Evolutionary conservation across 768 basidiomycete genomes (phyloP).

Genomic region (Auriscalpium vulgare): DNA sequence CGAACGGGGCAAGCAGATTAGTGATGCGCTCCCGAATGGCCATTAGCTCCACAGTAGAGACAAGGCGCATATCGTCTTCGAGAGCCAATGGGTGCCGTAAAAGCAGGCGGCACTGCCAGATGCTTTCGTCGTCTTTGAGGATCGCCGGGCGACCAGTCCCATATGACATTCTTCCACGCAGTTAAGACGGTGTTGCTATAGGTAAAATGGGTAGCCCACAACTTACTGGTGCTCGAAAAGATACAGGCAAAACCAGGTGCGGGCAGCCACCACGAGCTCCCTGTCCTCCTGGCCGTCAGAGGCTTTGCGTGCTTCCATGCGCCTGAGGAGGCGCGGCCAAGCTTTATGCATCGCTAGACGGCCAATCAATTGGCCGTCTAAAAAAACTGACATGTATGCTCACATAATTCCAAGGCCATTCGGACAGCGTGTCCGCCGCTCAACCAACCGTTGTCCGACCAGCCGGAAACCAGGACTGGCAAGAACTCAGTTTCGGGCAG

Average conservation of each 20-base stretch:
- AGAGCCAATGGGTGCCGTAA: conserved; percentile 84
- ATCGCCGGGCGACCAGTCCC: conserved; percentile 92
- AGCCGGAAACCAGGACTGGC: conserved; percentile 82
- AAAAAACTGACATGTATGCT: conserved; percentile 17
- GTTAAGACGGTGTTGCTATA: neutral
- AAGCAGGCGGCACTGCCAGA: conserved; percentile 70
- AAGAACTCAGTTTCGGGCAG: neutral
- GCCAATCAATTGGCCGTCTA: neutral
- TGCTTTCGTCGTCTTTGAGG: conserved; percentile 87
- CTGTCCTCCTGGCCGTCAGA: conserved; percentile 56
- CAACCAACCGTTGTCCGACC: conserved; percentile 95
- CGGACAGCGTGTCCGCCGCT: conserved; percentile 94
- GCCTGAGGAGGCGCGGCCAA: conserved; percentile 73
- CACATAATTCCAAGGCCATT: conserved; percentile 92
- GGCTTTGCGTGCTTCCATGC: conserved; percentile 65
- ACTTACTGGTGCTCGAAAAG: conserved; percentile 91
- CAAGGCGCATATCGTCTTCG: conserved; percentile 89
- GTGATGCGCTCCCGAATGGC: conserved; percentile 81
- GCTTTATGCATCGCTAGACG: conserved; percentile 78
- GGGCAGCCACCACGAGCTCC: conserved; percentile 70
- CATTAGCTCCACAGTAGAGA: conserved; percentile 92
- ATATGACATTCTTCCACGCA: conserved; percentile 66
- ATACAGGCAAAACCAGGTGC: conserved; percentile 92
- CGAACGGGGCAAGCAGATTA: conserved; percentile 66
- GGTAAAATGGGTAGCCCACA: neutral